phyloP scores from a whole-genome alignment of 83 land plant genomes.

The Picea mariana region DNA sequence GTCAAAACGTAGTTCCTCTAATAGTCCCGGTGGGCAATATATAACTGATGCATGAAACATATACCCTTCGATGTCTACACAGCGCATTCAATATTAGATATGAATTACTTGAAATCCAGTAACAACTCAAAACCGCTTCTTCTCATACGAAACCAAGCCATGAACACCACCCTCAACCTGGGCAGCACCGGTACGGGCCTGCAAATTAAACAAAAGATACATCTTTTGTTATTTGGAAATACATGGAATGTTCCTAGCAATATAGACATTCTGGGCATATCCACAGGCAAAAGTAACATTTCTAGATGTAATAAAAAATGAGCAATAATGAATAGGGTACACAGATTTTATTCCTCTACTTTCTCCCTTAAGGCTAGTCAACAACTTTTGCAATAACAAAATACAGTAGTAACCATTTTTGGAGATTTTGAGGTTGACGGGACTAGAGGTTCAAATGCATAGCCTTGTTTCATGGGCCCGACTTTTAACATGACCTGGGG shows the following conservation, averaged over 20 bases:
- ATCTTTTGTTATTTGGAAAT: not conserved
- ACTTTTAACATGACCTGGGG: too few relatives aligned
- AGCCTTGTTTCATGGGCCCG: too few relatives aligned
- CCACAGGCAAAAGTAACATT: not conserved
- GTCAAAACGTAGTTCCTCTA: too few relatives aligned
- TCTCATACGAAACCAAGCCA: conserved; percentile 85
- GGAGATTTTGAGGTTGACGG: not conserved
- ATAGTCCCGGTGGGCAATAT: too few relatives aligned
- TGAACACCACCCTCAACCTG: conserved; percentile 98
- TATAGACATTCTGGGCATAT: not conserved
- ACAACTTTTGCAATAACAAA: not conserved
- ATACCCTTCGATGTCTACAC: too few relatives aligned
- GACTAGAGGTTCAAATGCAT: too few relatives aligned
- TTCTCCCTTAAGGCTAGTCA: not conserved
- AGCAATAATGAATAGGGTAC: not conserved
- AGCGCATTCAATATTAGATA: too few relatives aligned
- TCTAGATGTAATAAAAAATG: not conserved
- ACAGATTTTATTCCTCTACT: not conserved
- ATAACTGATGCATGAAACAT: too few relatives aligned
- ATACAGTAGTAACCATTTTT: not conserved
- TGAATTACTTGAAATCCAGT: too few relatives aligned
- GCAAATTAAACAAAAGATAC: conserved; percentile 13
- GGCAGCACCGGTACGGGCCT: conserved; percentile 97
- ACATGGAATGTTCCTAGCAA: not conserved
- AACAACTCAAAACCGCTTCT: conserved; percentile 67